Evolutionary conservation across 768 basidiomycete genomes (phyloP).

Genomic region (Kwoniella sp.): DNA sequence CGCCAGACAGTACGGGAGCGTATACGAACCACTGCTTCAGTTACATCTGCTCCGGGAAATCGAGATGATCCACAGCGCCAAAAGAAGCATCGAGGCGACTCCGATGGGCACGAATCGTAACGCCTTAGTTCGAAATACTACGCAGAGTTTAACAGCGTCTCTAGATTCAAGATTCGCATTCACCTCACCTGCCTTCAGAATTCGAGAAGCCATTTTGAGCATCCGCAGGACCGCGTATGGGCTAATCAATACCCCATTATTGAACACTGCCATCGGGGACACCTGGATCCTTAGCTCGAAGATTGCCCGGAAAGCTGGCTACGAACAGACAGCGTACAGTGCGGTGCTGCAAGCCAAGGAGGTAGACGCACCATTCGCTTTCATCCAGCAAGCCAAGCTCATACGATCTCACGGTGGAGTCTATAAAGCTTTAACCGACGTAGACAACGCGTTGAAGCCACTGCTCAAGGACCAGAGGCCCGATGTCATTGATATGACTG

Average conservation of each 20-base stretch:
- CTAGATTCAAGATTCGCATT: conserved; percentile 71
- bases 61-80: conserved; percentile 60
- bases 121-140: conserved; percentile 50
- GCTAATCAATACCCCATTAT: conserved; percentile 18
- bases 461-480: conserved; percentile 20
- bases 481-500: conserved; percentile 17
- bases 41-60: conserved; percentile 86
- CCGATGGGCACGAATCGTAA: conserved; percentile 19
- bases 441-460: conserved; percentile 66
- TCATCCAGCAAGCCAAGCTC: conserved; percentile 88
- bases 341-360: conserved; percentile 88
- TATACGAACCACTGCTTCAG: conserved; percentile 81
- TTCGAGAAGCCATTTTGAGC: conserved; percentile 82
- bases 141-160: conserved; percentile 60
- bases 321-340: conserved; percentile 95
- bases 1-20: conserved; percentile 76
- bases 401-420: conserved; percentile 76
- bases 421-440: conserved; percentile 79
- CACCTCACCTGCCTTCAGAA: conserved; percentile 82
- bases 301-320: conserved; percentile 90
- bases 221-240: conserved; percentile 83
- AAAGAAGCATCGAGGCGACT: conserved; percentile 56
- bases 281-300: conserved; percentile 94
- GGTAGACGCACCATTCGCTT: conserved; percentile 69
- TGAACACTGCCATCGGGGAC: conserved; percentile 66